Percentiles rank a stretch among this genome's conserved stretches.
Conservation (phyloP, 305 asterid genomes). For the Solanum hybrid region DNA sequence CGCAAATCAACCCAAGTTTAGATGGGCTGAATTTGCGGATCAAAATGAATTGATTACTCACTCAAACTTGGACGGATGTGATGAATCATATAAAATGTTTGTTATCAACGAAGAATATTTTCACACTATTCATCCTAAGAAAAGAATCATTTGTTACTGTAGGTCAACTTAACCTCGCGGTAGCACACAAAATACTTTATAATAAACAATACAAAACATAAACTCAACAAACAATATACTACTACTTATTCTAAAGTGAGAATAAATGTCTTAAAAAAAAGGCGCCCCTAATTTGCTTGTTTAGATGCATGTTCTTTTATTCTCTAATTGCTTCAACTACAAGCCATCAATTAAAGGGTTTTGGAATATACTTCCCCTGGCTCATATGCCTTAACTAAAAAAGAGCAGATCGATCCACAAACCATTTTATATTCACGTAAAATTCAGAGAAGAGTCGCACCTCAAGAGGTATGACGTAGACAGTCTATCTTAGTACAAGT, state of each 20-base stretch:
- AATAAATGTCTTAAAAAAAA: background rate
- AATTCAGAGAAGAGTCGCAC: accelerated
- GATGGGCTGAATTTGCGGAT: background rate
- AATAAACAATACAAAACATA: background rate
- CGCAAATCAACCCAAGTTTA: background rate
- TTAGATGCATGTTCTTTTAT: background rate
- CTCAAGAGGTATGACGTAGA: background rate
- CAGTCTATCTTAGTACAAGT: background rate
- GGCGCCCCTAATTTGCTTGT: background rate
- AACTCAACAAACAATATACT: background rate
- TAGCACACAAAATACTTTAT: background rate
- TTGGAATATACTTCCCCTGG: background rate
- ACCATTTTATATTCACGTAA: background rate
- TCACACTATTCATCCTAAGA: background rate
- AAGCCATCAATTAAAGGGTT: background rate
- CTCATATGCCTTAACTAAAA: background rate
- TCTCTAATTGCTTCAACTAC: background rate
- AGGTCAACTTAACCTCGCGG: background rate
- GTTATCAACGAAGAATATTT: no score
- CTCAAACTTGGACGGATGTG: background rate
- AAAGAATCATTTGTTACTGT: background rate
- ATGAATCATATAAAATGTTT: background rate
- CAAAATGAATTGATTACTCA: background rate
- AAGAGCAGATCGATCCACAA: accelerated
- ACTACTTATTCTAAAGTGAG: background rate